These are phyloP conservation scores for Eimeria brunetti DNA, from an alignment of 169 alveolate species.

Conservation along the genomic window DNA sequence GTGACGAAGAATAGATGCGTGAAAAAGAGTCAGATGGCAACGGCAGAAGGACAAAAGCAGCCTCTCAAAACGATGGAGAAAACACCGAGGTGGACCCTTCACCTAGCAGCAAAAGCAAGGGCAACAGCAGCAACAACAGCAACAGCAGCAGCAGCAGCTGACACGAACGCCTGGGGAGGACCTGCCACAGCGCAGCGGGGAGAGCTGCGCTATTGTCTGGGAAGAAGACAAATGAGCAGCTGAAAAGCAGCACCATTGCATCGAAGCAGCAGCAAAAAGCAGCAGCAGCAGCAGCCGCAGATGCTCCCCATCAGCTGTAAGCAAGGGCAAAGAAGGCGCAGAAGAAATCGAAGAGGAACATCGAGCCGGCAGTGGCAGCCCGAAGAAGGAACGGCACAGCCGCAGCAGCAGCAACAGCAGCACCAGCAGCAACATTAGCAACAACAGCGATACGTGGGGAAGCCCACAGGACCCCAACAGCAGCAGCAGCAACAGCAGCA, in stretches of 20 bases:
- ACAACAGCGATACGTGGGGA: background rate
- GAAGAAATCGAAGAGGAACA: background rate
- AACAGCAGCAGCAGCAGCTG: background rate
- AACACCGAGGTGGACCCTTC: background rate
- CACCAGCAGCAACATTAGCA: conserved; percentile 30
- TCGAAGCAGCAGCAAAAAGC: too few relatives aligned
- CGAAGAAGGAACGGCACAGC: background rate
- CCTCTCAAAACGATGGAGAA: background rate
- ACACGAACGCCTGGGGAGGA: background rate
- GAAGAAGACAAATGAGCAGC: background rate
- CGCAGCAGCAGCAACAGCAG: background rate
- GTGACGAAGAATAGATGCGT: background rate
- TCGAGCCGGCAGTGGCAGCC: background rate
- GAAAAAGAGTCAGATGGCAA: too few relatives aligned
- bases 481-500: background rate
- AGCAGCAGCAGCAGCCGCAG: background rate
- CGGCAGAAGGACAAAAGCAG: background rate
- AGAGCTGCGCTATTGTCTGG: too few relatives aligned
- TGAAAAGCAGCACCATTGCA: background rate
- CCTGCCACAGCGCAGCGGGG: background rate
- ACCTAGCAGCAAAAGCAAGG: background rate
- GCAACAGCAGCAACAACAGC: background rate
- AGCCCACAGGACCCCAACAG: background rate
- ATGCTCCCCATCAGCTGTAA: background rate
- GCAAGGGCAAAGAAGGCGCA: background rate